Percentiles rank a stretch among this genome's conserved stretches.
These are phyloP conservation scores for Trapa incisa DNA, from an alignment of 345 rosid species.

Conservation along the genomic window DNA sequence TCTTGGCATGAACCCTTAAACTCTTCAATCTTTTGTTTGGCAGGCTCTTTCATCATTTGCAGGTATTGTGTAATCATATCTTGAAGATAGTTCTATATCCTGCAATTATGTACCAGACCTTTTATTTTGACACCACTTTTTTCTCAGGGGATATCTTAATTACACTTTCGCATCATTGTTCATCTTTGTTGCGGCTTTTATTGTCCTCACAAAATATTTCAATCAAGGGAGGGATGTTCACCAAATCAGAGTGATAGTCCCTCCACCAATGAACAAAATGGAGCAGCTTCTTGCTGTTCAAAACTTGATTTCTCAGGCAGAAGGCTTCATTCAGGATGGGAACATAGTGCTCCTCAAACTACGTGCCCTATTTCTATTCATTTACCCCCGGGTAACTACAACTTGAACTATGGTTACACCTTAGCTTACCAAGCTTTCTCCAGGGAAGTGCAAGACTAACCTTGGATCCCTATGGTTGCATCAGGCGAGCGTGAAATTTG, in stretches of 20 bases:
- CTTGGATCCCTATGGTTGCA: background rate
- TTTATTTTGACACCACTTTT: background rate
- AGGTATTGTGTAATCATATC: constrained; percentile 15
- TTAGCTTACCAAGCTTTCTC: background rate
- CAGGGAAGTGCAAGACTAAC: background rate
- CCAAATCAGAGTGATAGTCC: constrained; percentile 61
- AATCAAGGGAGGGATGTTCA: constrained; percentile 44
- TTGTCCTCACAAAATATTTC: constrained; percentile 44
- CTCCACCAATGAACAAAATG: constrained; percentile 81
- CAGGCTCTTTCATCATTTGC: constrained; percentile 41
- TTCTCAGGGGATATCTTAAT: constrained; percentile 45
- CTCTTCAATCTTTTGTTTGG: constrained; percentile 63
- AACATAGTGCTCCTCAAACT: constrained; percentile 75
- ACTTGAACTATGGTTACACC: background rate
- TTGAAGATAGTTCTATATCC: background rate
- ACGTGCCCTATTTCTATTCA: constrained; percentile 54
- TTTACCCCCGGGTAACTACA: constrained; percentile 63
- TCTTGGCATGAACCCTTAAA: constrained; percentile 70
- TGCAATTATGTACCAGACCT: too few species aligned
- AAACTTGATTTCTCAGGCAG: constrained; percentile 61
- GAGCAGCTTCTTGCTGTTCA: constrained; percentile 95
- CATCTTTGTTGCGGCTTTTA: constrained; percentile 44
- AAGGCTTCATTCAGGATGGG: constrained; percentile 72
- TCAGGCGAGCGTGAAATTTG: constrained; percentile 11
- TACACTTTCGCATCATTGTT: constrained; percentile 39